These are phyloP conservation scores for Colletotrichum filicis DNA, from an alignment of 2,329 filamentous ascomycete species.

Conservation along the genomic window DNA sequence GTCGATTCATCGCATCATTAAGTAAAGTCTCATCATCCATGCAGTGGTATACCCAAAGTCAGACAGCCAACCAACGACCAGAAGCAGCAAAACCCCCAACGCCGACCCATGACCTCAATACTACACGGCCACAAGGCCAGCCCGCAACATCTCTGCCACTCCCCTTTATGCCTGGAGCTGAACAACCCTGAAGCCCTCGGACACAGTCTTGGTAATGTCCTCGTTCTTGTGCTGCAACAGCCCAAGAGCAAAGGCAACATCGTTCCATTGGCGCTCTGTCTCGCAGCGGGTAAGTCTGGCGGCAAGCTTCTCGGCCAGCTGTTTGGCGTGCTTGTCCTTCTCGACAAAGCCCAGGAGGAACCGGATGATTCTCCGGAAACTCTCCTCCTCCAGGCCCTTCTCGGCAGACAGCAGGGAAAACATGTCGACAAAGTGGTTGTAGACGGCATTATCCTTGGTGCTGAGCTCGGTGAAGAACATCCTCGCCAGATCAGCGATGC, in stretches of 20 bases:
- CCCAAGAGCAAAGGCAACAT: constrained; percentile 92
- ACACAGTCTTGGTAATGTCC: constrained; percentile 81
- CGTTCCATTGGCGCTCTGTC: constrained; percentile 95
- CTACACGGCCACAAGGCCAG: constrained; percentile 27
- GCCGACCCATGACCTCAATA: constrained; percentile 25
- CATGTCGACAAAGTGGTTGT: constrained; percentile 99
- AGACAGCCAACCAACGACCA: constrained; percentile 22
- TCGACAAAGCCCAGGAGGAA: constrained; percentile 97
- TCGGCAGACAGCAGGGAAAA: constrained; percentile 92
- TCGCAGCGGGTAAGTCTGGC: constrained; percentile 87
- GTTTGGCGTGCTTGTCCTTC: constrained; percentile 98
- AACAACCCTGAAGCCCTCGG: constrained; percentile 81
- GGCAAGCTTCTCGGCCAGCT: constrained; percentile 91
- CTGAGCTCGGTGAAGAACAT: constrained; percentile 99
- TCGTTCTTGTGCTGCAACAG: constrained; percentile 93
- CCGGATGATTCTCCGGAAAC: constrained; percentile 86
- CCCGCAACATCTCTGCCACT: not conserved
- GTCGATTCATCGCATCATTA: constrained; percentile 31
- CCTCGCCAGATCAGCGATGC: constrained; percentile 89
- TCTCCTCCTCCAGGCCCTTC: constrained; percentile 82
- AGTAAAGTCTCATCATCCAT: constrained; percentile 24
- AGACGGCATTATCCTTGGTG: constrained; percentile 98
- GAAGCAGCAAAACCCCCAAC: constrained; percentile 29
- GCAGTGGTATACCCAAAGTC: constrained; percentile 29
- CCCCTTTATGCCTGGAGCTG: constrained; percentile 64